Percentiles rank a stretch among this genome's conserved stretches.
These are phyloP conservation scores for Astrocystis sublimbata DNA, from an alignment of 495 filamentous ascomycete genomes.

Conservation along the genomic window DNA sequence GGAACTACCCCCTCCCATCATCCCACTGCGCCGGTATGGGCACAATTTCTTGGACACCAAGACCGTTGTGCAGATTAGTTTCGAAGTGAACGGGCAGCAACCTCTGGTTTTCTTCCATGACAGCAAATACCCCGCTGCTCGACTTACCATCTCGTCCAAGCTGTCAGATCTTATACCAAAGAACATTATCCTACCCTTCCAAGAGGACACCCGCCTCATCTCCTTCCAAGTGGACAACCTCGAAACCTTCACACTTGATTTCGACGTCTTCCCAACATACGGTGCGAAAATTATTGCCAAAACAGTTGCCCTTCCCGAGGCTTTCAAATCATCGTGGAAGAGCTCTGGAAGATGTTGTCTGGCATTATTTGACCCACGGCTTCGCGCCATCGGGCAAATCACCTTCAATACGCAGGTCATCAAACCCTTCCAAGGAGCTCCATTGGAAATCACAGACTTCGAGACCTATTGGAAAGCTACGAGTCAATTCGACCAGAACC, in stretches of 20 bases:
- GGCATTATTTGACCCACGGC: conserved; percentile 86
- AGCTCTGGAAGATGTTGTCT: conserved; percentile 81
- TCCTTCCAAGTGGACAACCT: conserved; percentile 96
- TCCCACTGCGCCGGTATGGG: conserved; percentile 89
- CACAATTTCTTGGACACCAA: conserved; percentile 99
- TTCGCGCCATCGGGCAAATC: conserved; percentile 93
- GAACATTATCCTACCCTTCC: conserved; percentile 91
- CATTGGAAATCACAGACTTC: conserved; percentile 94
- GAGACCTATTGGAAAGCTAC: conserved; percentile 99
- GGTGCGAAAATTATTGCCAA: conserved; percentile 96
- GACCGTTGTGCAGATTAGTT: conserved; percentile 87
- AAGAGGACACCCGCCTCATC: conserved; percentile 87
- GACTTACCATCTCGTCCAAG: conserved; percentile 94
- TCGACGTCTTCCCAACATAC: conserved; percentile 96
- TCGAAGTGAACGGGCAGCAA: conserved; percentile 68
- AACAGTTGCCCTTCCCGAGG: conserved; percentile 82
- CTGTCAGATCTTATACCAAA: conserved; percentile 92
- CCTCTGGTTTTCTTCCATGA: conserved; percentile 91
- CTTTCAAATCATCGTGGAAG: conserved; percentile 71
- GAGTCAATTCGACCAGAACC: conserved; percentile 79
- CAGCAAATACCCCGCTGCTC: conserved; percentile 90
- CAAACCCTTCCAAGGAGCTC: conserved; percentile 91
- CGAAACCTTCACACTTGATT: conserved; percentile 90
- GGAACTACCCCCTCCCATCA: conserved; percentile 93
- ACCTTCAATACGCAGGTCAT: conserved; percentile 94